Conservation (phyloP, 2,329 filamentous ascomycete species). For the Kalmusia sp. region DNA sequence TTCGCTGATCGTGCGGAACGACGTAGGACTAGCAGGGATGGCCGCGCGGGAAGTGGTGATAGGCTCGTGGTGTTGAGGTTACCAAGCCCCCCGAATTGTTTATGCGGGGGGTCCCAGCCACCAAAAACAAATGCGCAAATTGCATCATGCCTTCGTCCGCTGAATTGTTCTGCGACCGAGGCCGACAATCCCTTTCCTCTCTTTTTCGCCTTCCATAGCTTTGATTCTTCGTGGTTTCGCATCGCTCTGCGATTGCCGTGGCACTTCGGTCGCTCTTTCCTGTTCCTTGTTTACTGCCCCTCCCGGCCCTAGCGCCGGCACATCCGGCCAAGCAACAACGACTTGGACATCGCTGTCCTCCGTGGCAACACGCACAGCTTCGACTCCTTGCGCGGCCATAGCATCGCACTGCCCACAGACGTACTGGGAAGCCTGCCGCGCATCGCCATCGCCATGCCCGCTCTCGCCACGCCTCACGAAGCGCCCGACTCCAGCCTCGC, state of each 20-base stretch:
- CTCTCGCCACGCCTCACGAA: constrained; percentile 27
- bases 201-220: no score
- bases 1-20: constrained; percentile 3
- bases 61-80: constrained; percentile 19
- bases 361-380: constrained; percentile 18
- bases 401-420: not conserved
- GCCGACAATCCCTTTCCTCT: constrained; percentile 18
- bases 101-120: constrained; percentile 30
- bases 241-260: constrained; percentile 7
- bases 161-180: constrained; percentile 8
- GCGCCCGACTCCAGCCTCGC: constrained; percentile 21
- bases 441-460: constrained; percentile 35
- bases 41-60: not conserved
- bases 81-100: constrained; percentile 32
- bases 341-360: constrained; percentile 21
- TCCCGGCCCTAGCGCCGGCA: constrained; percentile 31
- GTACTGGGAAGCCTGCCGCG: not conserved
- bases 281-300: constrained; percentile 19
- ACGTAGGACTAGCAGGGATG: constrained; percentile 1
- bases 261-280: constrained; percentile 8
- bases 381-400: constrained; percentile 2
- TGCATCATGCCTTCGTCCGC: constrained; percentile 37
- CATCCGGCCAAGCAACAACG: constrained; percentile 22
- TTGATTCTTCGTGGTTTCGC: no score
- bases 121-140: constrained; percentile 24